Base-by-base conservation (phyloP, 2,329 filamentous ascomycete species). In the Zymoseptoria tritici region DNA sequence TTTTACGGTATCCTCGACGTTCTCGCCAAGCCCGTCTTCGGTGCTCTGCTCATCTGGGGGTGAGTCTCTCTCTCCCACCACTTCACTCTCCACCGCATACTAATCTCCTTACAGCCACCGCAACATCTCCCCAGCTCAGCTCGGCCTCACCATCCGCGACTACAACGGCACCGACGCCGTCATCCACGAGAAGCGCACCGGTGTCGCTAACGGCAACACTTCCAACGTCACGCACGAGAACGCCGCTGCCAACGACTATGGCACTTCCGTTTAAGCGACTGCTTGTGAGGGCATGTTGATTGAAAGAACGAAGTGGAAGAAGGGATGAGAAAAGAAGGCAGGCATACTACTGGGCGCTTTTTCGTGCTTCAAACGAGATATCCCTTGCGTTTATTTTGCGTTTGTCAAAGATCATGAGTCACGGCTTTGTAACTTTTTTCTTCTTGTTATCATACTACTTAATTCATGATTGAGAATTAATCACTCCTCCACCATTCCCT, bases 1-100 rank as follows among this genome's bases (percentile, higher is more conserved):
- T 88, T 89, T 70, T 90, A 89, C 68, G 85, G 85, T 50, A 74
- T 88, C 2, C 77, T 90, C 0, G 86, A 89, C 61, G 72, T 88
- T 4, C 61, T 87, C 2, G 80, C 85, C 6, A 89, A 88, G 75
- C 83, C 84, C 0, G 76, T 82, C 8, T 89, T 88, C 64, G 83
- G 83, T 16, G 76, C 78, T 11, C 68, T 87, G 0, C 77, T 89
- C 1, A 75, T 89, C 55, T 84, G 77, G 74, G 84, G 84, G 36
- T 46, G 13, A 46, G 36, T 46, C 26, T 9, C 26, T 46, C 7
- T 7, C 36, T 16, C 13, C 36, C 2, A 46, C 16, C 36, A 16
- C 36, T n/a, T 46, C 36, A 46, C 11, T 46, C 6, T 16, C 13
- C 16, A n/a, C n/a, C 36, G 16, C 5, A n/a, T 16, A 46, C 36